These are phyloP conservation scores for Ophiosphaerella narmari DNA, from an alignment of 2,329 filamentous ascomycete genomes.

Conservation along the genomic window DNA sequence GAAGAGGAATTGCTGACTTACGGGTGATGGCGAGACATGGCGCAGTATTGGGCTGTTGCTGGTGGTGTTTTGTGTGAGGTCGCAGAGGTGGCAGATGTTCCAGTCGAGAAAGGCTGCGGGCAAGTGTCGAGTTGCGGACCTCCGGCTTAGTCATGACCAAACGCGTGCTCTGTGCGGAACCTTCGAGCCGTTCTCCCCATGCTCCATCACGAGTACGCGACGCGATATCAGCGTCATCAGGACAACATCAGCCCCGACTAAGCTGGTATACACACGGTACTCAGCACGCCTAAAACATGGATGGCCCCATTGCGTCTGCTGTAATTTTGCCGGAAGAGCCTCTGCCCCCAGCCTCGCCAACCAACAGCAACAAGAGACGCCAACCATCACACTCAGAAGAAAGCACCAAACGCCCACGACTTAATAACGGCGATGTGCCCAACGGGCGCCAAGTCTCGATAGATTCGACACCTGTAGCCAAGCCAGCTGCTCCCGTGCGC, in stretches of 20 bases:
- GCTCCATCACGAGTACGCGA: neutral
- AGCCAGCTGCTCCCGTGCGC: constrained; percentile 45
- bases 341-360: constrained; percentile 36
- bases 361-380: constrained; percentile 53
- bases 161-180: constrained; percentile 32
- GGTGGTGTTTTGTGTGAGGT: too few relatives aligned
- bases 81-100: neutral
- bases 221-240: neutral
- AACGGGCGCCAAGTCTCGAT: constrained; percentile 22
- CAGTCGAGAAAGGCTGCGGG: constrained; percentile 1
- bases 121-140: constrained; percentile 17
- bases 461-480: constrained; percentile 24
- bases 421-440: constrained; percentile 44
- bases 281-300: constrained; percentile 20
- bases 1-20: constrained; percentile 52
- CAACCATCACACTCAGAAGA: constrained; percentile 59
- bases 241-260: neutral
- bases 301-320: constrained; percentile 57
- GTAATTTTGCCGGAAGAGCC: constrained; percentile 56
- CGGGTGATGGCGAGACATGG: constrained; percentile 94
- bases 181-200: constrained; percentile 11
- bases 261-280: neutral
- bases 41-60: constrained; percentile 20
- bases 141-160: constrained; percentile 14
- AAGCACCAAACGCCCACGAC: constrained; percentile 58